Evolutionary conservation across 2,329 filamentous ascomycete genomes (phyloP).

Genomic region (Microdochium paspali): DNA sequence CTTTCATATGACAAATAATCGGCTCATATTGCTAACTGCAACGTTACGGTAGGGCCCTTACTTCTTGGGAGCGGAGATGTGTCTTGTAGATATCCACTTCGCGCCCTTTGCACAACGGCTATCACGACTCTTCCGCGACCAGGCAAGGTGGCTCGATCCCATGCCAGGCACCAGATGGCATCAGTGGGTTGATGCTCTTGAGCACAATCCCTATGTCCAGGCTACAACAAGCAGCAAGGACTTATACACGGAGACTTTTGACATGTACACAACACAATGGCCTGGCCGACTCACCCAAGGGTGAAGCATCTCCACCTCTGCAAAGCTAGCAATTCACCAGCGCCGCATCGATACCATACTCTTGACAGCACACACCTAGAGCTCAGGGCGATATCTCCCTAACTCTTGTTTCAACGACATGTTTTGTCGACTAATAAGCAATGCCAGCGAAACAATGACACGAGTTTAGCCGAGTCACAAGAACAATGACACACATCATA

Average conservation of each 20-base stretch:
- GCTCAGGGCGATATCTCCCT: too few species aligned
- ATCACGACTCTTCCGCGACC: slow-evolving; percentile 53
- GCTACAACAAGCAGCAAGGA: slow-evolving; percentile 57
- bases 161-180: slow-evolving; percentile 56
- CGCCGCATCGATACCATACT: too few species aligned
- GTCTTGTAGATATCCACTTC: slow-evolving; percentile 64
- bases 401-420: too few species aligned
- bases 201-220: slow-evolving; percentile 50
- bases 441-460: too few species aligned
- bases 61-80: slow-evolving; percentile 45
- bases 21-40: neutral
- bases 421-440: too few species aligned
- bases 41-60: slow-evolving; percentile 47
- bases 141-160: slow-evolving; percentile 56
- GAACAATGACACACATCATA: too few species aligned
- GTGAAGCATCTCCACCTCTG: too few species aligned
- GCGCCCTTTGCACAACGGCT: slow-evolving; percentile 67
- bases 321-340: too few species aligned
- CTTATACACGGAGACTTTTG: slow-evolving; percentile 45
- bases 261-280: slow-evolving; percentile 24
- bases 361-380: too few species aligned
- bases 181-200: slow-evolving; percentile 61
- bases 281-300: neutral
- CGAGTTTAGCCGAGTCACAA: too few species aligned
- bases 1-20: neutral